Evolutionary conservation across 345 rosid genomes (phyloP).

Genomic region (Trapa bicornis): DNA sequence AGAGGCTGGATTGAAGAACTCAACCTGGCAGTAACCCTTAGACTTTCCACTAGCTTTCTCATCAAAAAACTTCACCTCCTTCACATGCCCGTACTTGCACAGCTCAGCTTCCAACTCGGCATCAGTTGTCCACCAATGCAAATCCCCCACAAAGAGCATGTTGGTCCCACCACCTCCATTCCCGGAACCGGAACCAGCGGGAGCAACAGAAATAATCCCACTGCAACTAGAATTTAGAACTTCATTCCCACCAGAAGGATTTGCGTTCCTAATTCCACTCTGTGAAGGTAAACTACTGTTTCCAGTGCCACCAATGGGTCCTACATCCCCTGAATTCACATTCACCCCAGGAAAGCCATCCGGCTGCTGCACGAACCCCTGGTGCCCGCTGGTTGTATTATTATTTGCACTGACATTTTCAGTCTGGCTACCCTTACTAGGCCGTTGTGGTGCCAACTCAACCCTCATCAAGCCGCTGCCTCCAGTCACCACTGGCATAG

Average conservation of each 20-base stretch:
- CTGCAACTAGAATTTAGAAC: constrained; percentile 10
- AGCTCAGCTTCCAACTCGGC: constrained; percentile 58
- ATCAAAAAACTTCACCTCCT: constrained; percentile 75
- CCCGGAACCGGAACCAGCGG: neutral
- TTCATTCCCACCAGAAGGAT: neutral
- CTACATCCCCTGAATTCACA: constrained; percentile 5
- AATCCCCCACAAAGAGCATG: constrained; percentile 62
- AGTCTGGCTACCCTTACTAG: constrained; percentile 20
- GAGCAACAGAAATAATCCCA: constrained; percentile 8
- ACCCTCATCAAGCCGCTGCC: constrained; percentile 45
- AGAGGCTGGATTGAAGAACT: constrained; percentile 55
- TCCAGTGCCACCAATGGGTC: constrained; percentile 12
- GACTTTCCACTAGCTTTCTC: constrained; percentile 88
- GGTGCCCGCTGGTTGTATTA: constrained; percentile 7
- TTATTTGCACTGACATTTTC: constrained; percentile 26
- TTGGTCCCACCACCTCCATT: constrained; percentile 31
- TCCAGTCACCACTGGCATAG: constrained; percentile 7
- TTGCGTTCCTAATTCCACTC: constrained; percentile 19
- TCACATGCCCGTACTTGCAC: constrained; percentile 57
- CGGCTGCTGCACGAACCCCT: constrained; percentile 14
- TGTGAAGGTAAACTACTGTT: constrained; percentile 21
- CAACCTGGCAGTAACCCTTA: constrained; percentile 81
- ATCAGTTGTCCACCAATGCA: constrained; percentile 96
- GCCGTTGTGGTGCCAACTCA: constrained; percentile 40
- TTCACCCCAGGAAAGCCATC: constrained; percentile 13